Percentiles rank a stretch among this genome's conserved stretches.
Evolutionary conservation across 2,329 filamentous ascomycete species (phyloP).

Genomic region (Lecanicillium sp.): DNA sequence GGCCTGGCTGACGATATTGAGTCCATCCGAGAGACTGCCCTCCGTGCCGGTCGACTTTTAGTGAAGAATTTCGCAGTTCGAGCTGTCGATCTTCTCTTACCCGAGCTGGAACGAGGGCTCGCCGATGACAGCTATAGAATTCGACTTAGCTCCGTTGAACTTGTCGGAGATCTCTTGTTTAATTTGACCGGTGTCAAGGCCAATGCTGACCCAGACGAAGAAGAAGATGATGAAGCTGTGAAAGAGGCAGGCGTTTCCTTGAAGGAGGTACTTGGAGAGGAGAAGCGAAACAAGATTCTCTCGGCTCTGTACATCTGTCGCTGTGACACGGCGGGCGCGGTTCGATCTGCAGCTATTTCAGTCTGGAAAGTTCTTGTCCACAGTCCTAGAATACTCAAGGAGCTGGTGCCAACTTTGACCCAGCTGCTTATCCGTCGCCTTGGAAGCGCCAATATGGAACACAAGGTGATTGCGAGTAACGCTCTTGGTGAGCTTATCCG

Average conservation of each 20-base stretch:
- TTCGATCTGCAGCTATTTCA: slow-evolving; percentile 79
- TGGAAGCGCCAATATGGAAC: slow-evolving; percentile 94
- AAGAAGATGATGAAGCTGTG: slow-evolving; percentile 67
- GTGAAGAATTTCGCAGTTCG: slow-evolving; percentile 98
- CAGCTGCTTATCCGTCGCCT: slow-evolving; percentile 91
- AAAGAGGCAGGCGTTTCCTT: slow-evolving; percentile 89
- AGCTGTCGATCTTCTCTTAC: slow-evolving; percentile 86
- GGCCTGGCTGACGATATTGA: slow-evolving; percentile 95
- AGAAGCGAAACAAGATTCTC: slow-evolving; percentile 93
- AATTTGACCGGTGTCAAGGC: slow-evolving; percentile 92
- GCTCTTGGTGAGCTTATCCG: slow-evolving; percentile 93
- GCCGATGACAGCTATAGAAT: slow-evolving; percentile 98
- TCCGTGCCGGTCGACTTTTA: slow-evolving; percentile 84
- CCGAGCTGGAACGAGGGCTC: slow-evolving; percentile 89
- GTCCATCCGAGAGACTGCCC: slow-evolving; percentile 91
- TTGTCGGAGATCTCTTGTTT: slow-evolving; percentile 94
- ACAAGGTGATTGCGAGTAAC: slow-evolving; percentile 97
- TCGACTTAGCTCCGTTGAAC: slow-evolving; percentile 93
- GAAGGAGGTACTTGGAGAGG: slow-evolving; percentile 86
- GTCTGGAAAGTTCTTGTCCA: slow-evolving; percentile 98
- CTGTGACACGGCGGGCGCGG: slow-evolving; percentile 88
- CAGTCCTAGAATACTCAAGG: slow-evolving; percentile 85
- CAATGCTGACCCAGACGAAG: slow-evolving; percentile 60
- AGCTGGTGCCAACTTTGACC: slow-evolving; percentile 88
- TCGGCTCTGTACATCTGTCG: slow-evolving; percentile 97